Evolutionary conservation across 306 rosid genomes (phyloP), one percentile per base, ranked within the genome.

Genomic region (Rosa rugosa): DNA sequence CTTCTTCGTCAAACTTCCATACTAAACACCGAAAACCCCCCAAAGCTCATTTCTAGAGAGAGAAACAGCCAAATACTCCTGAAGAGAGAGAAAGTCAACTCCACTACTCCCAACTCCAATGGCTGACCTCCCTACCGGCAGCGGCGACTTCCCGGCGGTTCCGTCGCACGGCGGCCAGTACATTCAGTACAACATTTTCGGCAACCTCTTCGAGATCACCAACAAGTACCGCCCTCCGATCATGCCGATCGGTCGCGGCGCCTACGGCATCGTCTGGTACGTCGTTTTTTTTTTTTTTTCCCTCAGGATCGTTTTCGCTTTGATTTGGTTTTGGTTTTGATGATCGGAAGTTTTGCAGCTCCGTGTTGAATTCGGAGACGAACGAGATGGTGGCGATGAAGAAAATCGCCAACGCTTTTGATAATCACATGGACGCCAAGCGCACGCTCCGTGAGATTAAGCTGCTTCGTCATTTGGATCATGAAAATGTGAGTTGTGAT

Each of bases 371-470:
- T 80, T 82, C 94, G 77, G 99, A 91, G 88, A 91, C 97, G 57
- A 95, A 91, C 45, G 99, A 95, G 86, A 65, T 88, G 91, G 98
- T 95, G 71, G 99, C 99, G 71, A 77, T 95, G 45, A 95, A 95
- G 94, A 95, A 95, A 83, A 95, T 95, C 36, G 96, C 98, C 36
- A 95, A 93, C 86, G 97, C 98, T 50, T 93, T 93, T 36, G 98
- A 95, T 68, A 93, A 87, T 80, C 96, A 88, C 84, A 95, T 91
- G 99, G 98, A 95, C 56, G 99, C 99, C 8, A 93, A 95, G 93
- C 97, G 99, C 36, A 95, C 98, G 56, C 98, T 95, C 36, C 91
- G 99, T 63, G 99, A 95, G 96, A 95, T 95, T 78, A 95, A 95
- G 97, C 96, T 95, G 82, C 99, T 95, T 45, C 89, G 90, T 27